Evolutionary conservation across 1,284 basidiomycete species (phyloP), one percentile per base, ranked within the genome.

Genomic region (Hymenochaete sp.): DNA sequence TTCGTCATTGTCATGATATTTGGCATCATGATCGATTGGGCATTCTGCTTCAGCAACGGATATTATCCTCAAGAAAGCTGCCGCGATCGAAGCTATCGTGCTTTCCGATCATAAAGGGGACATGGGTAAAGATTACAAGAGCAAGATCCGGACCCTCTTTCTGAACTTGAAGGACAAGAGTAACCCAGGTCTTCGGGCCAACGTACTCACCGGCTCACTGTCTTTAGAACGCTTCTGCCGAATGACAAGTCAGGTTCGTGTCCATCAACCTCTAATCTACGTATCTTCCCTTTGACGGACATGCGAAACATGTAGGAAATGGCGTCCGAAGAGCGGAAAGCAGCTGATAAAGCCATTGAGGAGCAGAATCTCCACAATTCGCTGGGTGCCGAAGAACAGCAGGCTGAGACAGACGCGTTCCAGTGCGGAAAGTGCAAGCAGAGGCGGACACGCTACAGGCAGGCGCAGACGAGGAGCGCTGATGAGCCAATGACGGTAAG

Each of bases 351-450:
- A 50, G 85, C 84, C 58, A 86, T 98, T 52, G 76, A 79, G 45
- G 79, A 87, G 55, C 80, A 89, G 49, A 98, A 98, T 59, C 66
- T 98, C 39, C 89, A 93, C 72, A 88, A 93, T 43, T 85, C 93
- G 1, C 79, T 96, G 13, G 90, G 86, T 2, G 95, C 93, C 0
- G 89, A 77, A 11, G 87, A 93, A 53, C 83, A 81, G 47, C 78
- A 89, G 63, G 93, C 95, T 11, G 95, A 98, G 64, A 99, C 96
- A 0, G 92, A 95, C 55, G 92, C 92, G 1, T 99, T 99, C 85
- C 92, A 98, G 62, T 99, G 96, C 59, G 74, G 79, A 14, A 78
- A 89, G 56, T 99, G 95, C 78, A 90, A 55, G n/a, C 55, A 88
- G 79, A 70, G 88, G 55, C 90, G 92, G 67, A 92, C 89, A 56